Evolutionary conservation across 2,329 filamentous ascomycete genomes (phyloP).

Genomic region (Microcyclosporella mali): DNA sequence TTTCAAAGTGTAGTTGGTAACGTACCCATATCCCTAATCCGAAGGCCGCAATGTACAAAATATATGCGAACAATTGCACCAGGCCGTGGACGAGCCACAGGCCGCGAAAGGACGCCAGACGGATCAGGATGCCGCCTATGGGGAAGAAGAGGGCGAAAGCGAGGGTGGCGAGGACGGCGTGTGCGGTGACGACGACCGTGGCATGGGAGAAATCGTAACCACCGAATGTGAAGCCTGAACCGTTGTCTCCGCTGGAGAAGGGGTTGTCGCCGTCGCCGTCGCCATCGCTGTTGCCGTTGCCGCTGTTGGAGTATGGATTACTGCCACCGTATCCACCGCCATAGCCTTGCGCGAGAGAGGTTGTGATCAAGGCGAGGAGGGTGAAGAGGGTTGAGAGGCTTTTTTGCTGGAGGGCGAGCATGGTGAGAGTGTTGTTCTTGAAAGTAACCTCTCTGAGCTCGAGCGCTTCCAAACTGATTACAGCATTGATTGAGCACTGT

Average conservation of each 20-base stretch:
- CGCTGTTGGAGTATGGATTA: constrained; percentile 10
- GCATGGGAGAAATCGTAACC: constrained; percentile 8
- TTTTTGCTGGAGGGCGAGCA: not conserved
- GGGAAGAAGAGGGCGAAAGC: constrained; percentile 46
- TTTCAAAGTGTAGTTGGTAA: constrained; percentile 3
- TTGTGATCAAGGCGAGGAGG: constrained; percentile 4
- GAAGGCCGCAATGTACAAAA: constrained; percentile 46
- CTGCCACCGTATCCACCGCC: constrained; percentile 10
- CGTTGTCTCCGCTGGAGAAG: constrained; percentile 5
- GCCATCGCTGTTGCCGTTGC: constrained; percentile 6
- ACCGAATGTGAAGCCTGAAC: constrained; percentile 8
- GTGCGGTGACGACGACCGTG: constrained; percentile 38
- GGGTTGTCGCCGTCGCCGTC: constrained; percentile 5
- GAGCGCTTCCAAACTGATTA: not conserved
- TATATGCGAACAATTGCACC: constrained; percentile 46
- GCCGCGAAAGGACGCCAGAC: constrained; percentile 40
- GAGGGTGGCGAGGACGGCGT: constrained; percentile 40
- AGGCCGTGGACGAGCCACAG: constrained; percentile 41
- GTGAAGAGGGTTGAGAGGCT: not conserved
- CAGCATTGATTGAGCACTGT: too few relatives aligned
- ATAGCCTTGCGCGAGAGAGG: constrained; percentile 8
- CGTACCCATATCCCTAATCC: constrained; percentile 44
- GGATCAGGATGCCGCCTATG: constrained; percentile 41
- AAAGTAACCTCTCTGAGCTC: too few relatives aligned
- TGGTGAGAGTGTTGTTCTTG: not conserved